phyloP scores from a whole-genome alignment of 78 protist species.

The Creolimax fragrantissima region DNA sequence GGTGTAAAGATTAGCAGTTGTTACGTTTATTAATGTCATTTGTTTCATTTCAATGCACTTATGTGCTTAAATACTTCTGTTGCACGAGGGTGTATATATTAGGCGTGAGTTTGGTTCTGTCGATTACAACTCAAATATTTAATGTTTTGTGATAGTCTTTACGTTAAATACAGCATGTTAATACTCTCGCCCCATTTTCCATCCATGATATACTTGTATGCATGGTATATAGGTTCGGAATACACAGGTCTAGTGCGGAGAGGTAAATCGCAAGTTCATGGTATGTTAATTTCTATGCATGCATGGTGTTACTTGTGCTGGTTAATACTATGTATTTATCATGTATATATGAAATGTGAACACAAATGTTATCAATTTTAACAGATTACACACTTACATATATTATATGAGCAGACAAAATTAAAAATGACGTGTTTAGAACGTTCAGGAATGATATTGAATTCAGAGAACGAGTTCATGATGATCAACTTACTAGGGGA shows the following conservation, averaged over 20 bases:
- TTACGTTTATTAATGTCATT: no score
- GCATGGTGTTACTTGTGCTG: neutral
- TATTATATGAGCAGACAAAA: neutral
- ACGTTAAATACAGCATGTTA: neutral
- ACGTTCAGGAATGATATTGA: constrained; percentile 1
- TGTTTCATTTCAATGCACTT: no score
- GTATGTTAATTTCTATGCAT: neutral
- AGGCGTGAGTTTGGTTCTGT: neutral
- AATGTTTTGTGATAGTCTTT: neutral
- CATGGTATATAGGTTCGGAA: neutral
- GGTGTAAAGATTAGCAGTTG: no score
- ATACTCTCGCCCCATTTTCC: neutral
- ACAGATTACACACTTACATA: neutral
- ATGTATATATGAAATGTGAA: neutral
- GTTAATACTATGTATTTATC: neutral
- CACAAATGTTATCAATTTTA: neutral
- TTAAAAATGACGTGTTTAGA: constrained; percentile 38
- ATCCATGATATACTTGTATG: neutral
- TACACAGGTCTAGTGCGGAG: neutral
- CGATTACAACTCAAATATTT: neutral
- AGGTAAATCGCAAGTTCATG: neutral
- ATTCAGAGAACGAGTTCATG: constrained; percentile 6
- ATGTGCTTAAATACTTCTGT: neutral
- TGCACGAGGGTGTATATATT: neutral
- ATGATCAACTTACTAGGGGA: constrained; percentile 7